Evolutionary conservation across 164 flowering plant genomes (phyloP).

Genomic region (Magnolia kwangsiensis): DNA sequence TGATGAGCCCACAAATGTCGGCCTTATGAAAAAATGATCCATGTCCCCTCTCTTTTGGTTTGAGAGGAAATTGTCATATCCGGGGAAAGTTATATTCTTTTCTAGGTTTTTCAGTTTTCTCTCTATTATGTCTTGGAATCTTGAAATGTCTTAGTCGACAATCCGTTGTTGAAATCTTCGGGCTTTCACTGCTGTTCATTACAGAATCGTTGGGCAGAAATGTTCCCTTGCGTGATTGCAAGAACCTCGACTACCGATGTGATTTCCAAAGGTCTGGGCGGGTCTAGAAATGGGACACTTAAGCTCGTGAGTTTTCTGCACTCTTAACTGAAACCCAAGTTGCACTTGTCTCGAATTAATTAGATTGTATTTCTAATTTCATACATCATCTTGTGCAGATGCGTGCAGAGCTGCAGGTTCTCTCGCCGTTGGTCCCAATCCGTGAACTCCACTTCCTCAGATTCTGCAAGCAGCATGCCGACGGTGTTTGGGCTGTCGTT

Average conservation of each 20-base stretch:
- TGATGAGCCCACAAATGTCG: too few relatives aligned
- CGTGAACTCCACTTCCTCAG: slow-evolving; percentile 79
- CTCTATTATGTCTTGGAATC: neutral
- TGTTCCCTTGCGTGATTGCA: slow-evolving; percentile 86
- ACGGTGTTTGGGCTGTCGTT: slow-evolving; percentile 98
- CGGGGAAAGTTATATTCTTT: neutral
- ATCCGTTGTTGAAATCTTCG: too few relatives aligned
- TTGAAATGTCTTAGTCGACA: neutral
- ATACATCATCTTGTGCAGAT: slow-evolving; percentile 38
- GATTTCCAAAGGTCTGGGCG: slow-evolving; percentile 71
- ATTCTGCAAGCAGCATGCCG: slow-evolving; percentile 96
- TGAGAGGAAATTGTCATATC: neutral
- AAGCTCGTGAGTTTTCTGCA: slow-evolving; percentile 47
- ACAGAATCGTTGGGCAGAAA: slow-evolving; percentile 84
- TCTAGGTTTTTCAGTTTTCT: neutral
- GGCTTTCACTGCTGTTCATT: neutral
- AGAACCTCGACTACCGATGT: slow-evolving; percentile 71
- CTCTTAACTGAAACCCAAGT: neutral
- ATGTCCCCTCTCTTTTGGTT: too few relatives aligned
- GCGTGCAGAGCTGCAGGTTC: slow-evolving; percentile 91
- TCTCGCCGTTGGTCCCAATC: slow-evolving; percentile 90
- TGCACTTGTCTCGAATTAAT: neutral
- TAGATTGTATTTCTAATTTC: neutral
- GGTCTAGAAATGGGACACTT: slow-evolving; percentile 88
- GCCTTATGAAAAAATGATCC: too few relatives aligned